These are phyloP conservation scores for Eimeria acervulina DNA, from an alignment of 169 alveolate genomes.

Conservation along the genomic window DNA sequence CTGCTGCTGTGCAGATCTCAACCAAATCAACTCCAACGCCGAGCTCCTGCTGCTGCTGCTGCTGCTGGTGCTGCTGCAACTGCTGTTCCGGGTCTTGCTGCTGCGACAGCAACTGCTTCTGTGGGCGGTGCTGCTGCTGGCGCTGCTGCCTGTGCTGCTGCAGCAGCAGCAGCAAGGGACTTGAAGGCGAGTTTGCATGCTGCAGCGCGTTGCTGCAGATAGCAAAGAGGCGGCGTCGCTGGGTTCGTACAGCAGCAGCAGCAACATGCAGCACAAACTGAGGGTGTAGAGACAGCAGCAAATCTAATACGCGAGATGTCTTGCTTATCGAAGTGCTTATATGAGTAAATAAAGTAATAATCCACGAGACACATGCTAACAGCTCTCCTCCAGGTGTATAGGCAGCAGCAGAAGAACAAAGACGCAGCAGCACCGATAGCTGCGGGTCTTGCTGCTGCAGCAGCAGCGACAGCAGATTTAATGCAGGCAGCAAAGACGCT, in stretches of 20 bases:
- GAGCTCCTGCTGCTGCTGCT: background rate
- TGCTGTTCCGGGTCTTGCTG: background rate
- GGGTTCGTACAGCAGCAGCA: conserved; percentile 41
- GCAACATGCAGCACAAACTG: conserved; percentile 36
- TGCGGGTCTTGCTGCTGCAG: background rate
- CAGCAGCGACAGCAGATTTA: conserved; percentile 52
- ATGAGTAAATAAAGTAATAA: conserved; percentile 24
- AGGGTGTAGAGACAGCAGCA: conserved; percentile 18
- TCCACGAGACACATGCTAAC: conserved; percentile 42
- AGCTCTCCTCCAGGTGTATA: conserved; percentile 56
- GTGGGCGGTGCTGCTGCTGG: too few species aligned
- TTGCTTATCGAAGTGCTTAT: background rate
- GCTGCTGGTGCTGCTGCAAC: background rate
- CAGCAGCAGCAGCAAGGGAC: background rate
- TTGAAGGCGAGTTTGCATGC: background rate
- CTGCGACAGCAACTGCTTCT: too few species aligned
- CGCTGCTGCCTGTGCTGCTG: too few species aligned
- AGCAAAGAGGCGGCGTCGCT: conserved; percentile 58
- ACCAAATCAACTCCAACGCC: background rate
- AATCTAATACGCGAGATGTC: background rate
- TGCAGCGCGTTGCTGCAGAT: conserved; percentile 18
- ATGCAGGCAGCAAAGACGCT: conserved; percentile 27
- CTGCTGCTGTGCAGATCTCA: background rate
- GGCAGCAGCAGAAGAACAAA: conserved; percentile 45
- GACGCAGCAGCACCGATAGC: conserved; percentile 1